A percentile compares a stretch with the other conserved stretches of the same genome.
Conservation (phyloP, 805 yeast species). For the Teunomyces cretensis region DNA sequence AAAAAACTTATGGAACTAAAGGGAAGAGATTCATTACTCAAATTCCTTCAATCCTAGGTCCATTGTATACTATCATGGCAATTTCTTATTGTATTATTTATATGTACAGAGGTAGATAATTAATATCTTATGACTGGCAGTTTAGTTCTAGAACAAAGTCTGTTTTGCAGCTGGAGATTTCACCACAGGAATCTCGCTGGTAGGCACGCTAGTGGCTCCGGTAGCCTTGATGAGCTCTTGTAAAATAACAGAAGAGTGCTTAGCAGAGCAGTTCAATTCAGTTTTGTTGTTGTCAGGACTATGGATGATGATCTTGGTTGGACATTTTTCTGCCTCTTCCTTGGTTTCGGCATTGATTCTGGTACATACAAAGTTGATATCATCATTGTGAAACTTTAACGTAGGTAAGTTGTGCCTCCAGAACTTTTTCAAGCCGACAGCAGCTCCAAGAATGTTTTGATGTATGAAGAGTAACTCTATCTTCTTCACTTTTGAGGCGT, state of each 20-base stretch:
- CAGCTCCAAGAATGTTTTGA: constrained; percentile 47
- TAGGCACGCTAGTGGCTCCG: constrained; percentile 40
- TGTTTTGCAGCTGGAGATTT: constrained; percentile 1
- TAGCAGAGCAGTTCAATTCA: constrained; percentile 54
- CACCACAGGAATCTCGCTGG: constrained; percentile 6
- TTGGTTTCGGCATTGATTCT: constrained; percentile 47
- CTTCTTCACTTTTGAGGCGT: constrained; percentile 24
- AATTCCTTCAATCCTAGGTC: constrained; percentile 46
- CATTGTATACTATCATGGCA: constrained; percentile 1
- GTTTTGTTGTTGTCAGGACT: constrained; percentile 35
- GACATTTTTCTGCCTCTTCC: constrained; percentile 45
- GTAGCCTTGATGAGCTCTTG: constrained; percentile 51
- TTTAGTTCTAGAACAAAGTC: background rate
- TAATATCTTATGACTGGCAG: background rate
- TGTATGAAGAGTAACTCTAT: constrained; percentile 51
- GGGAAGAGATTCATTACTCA: constrained; percentile 64
- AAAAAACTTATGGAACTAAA: constrained; percentile 63
- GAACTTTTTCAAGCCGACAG: constrained; percentile 69
- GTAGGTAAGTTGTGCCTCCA: constrained; percentile 77
- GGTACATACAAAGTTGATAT: constrained; percentile 57
- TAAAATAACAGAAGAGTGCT: constrained; percentile 53
- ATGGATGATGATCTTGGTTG: constrained; percentile 44
- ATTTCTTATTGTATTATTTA: constrained; percentile 6
- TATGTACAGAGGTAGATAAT: constrained; percentile 11
- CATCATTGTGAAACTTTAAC: constrained; percentile 80